Evolutionary conservation across 371 early-diverging fungal species (phyloP).

Genomic region (Mucor velutinosus): DNA sequence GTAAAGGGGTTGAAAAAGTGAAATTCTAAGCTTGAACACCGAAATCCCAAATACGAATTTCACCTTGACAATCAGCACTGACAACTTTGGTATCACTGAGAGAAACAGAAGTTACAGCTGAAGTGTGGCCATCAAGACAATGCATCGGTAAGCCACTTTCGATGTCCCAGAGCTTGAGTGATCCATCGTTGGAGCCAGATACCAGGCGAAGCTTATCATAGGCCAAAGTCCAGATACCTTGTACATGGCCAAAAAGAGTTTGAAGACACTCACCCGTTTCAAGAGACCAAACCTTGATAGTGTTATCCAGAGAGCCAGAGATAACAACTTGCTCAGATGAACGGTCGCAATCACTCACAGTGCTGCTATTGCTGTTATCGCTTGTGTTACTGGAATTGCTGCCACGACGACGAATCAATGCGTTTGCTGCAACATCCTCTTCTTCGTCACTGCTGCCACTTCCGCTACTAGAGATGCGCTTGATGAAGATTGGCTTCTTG

Average conservation of each 20-base stretch:
- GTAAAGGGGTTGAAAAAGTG: not conserved
- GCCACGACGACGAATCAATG: conserved; percentile 9
- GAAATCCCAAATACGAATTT: conserved; percentile 76
- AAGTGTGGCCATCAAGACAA: conserved; percentile 60
- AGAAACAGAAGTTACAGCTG: conserved; percentile 70
- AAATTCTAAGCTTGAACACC: conserved; percentile 16
- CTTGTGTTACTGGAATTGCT: conserved; percentile 8
- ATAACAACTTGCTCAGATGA: conserved; percentile 59
- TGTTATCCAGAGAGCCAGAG: conserved; percentile 85
- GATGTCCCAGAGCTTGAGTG: conserved; percentile 90
- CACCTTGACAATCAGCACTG: conserved; percentile 80
- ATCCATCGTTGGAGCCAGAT: conserved; percentile 83
- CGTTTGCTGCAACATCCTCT: conserved; percentile 3
- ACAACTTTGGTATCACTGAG: conserved; percentile 85
- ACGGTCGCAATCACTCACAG: conserved; percentile 5
- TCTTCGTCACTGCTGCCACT: conserved; percentile 17
- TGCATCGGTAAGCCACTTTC: conserved; percentile 77
- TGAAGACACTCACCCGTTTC: conserved; percentile 75
- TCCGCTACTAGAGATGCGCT: conserved; percentile 1
- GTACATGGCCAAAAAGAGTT: conserved; percentile 84
- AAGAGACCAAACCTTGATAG: conserved; percentile 85
- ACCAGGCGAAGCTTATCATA: conserved; percentile 87
- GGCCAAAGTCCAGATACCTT: conserved; percentile 84
- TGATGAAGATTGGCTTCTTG: not conserved
- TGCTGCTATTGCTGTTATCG: conserved; percentile 51